These are phyloP conservation scores for Russula dissimulans DNA, from an alignment of 768 basidiomycete species.

Conservation along the genomic window DNA sequence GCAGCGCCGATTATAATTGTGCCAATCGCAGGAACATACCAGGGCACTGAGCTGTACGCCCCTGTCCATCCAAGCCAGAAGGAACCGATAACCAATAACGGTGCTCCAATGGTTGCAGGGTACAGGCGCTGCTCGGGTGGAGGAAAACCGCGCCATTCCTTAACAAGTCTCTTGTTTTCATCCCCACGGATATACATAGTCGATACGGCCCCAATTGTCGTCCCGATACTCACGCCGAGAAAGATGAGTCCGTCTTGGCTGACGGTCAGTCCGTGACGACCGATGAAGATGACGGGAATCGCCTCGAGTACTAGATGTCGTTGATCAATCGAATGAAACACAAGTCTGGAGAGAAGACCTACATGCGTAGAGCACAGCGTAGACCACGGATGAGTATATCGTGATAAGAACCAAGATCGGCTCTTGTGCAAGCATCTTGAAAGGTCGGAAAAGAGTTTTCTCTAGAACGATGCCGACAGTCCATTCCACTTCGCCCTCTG, in stretches of 20 bases:
- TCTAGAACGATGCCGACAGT: conserved; percentile 41
- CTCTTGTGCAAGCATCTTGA: conserved; percentile 51
- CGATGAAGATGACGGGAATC: conserved; percentile 31
- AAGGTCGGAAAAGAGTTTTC: conserved; percentile 48
- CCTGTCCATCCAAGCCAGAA: conserved; percentile 48
- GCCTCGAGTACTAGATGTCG: conserved; percentile 28
- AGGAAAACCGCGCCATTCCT: conserved; percentile 32
- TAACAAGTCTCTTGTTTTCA: conserved; percentile 25
- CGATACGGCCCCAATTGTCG: conserved; percentile 26
- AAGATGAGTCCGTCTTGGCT: conserved; percentile 32
- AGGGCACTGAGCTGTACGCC: conserved; percentile 41
- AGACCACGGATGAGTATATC: conserved; percentile 50
- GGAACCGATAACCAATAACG: conserved; percentile 28
- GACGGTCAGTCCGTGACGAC: conserved; percentile 27
- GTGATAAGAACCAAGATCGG: conserved; percentile 55
- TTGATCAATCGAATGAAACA: not conserved
- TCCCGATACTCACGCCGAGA: conserved; percentile 32
- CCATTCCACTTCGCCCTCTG: conserved; percentile 52
- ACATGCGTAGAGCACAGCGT: conserved; percentile 52
- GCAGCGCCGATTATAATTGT: conserved; percentile 39
- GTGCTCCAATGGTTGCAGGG: conserved; percentile 30
- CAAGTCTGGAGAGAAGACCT: conserved; percentile 21
- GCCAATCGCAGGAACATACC: conserved; percentile 48
- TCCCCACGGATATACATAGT: conserved; percentile 20
- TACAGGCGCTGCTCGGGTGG: conserved; percentile 34